These are phyloP conservation scores for Penicillium digitatum DNA, from an alignment of 2,329 filamentous ascomycete species.

Conservation along the genomic window DNA sequence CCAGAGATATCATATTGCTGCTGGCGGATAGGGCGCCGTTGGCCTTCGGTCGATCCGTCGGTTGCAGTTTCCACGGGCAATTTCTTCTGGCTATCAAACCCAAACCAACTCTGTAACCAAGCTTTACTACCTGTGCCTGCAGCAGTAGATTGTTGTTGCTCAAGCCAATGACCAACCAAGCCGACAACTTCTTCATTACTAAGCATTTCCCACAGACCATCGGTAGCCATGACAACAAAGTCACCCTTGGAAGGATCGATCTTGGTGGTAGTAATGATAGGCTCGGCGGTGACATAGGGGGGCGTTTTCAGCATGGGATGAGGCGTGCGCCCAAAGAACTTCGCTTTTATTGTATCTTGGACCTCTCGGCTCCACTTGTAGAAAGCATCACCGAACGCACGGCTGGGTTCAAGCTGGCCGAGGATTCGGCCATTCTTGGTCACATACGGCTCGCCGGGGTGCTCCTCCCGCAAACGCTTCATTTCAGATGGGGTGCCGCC, in stretches of 20 bases:
- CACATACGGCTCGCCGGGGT: slow-evolving; percentile 85
- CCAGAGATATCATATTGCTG: slow-evolving; percentile 80
- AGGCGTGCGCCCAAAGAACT: slow-evolving; percentile 81
- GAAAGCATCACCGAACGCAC: slow-evolving; percentile 91
- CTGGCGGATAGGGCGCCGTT: slow-evolving; percentile 76
- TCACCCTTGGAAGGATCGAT: slow-evolving; percentile 86
- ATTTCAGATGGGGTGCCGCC: slow-evolving; percentile 83
- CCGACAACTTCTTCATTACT: slow-evolving; percentile 98
- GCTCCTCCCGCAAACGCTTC: slow-evolving; percentile 74
- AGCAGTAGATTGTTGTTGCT: slow-evolving; percentile 56
- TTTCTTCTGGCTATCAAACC: slow-evolving; percentile 46
- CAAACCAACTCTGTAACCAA: slow-evolving; percentile 70
- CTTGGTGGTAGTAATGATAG: slow-evolving; percentile 87
- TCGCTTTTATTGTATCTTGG: slow-evolving; percentile 72
- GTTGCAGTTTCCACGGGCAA: slow-evolving; percentile 71
- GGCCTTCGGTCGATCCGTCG: slow-evolving; percentile 57
- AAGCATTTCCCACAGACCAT: slow-evolving; percentile 98
- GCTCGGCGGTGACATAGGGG: slow-evolving; percentile 95
- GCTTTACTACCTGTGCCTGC: slow-evolving; percentile 46
- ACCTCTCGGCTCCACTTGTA: slow-evolving; percentile 95
- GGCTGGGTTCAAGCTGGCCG: slow-evolving; percentile 84
- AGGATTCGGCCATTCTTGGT: slow-evolving; percentile 85
- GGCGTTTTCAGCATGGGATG: slow-evolving; percentile 79
- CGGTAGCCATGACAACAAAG: slow-evolving; percentile 93
- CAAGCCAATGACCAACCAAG: slow-evolving; percentile 93